Base-by-base conservation (phyloP, 1,284 basidiomycete genomes). In the Ustilago nuda region DNA sequence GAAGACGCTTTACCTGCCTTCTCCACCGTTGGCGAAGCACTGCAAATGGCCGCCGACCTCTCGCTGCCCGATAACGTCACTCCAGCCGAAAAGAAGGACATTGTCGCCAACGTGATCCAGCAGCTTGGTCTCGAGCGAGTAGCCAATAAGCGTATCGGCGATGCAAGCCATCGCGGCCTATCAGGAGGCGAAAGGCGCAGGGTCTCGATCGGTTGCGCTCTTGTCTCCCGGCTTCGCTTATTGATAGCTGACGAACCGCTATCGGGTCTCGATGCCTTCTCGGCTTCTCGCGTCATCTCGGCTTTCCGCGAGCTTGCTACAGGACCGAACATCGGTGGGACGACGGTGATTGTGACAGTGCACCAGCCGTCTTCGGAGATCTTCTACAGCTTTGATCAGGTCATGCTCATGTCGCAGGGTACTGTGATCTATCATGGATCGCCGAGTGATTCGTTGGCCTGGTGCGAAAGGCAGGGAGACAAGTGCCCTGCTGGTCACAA, bases 281-380 rank as follows among this genome's bases (percentile, higher is more conserved):
- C 78, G 11, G 81, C 81, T n/a, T 36, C 61, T 32, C 64, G 71
- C 9, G 81, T 82, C 58, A 54, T 81, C 8, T 53, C 67, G 2
- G 77, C 78, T 1, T 73, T 82, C 46, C 73, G 79, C 13, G 60
- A 75, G 50, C 65, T 76, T 2, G 73, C 73, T 3, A 19, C 33
- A 0, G 73, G 73, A 3, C 35, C 73, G 27, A 52, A 56, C 1
- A 36, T 61, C 5, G 73, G 73, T 30, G 63, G 66, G n/a, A 80
- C 81, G 0, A 79, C 81, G 8, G 73, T 82, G 37, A 60, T 82
- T 17, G 62, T 79, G 15, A 81, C 81, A 3, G 59, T 82, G 2
- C 81, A 82, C 56, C 81, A 82, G 66, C 81, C 81, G 3, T 78
- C 75, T 13, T 80, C 75, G 1, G 65, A 80, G 55, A 79, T 82